A percentile compares a stretch with the other conserved stretches of the same genome.
Conservation (phyloP, 805 yeast genomes). For the Hanseniaspora valbyensis region DNA sequence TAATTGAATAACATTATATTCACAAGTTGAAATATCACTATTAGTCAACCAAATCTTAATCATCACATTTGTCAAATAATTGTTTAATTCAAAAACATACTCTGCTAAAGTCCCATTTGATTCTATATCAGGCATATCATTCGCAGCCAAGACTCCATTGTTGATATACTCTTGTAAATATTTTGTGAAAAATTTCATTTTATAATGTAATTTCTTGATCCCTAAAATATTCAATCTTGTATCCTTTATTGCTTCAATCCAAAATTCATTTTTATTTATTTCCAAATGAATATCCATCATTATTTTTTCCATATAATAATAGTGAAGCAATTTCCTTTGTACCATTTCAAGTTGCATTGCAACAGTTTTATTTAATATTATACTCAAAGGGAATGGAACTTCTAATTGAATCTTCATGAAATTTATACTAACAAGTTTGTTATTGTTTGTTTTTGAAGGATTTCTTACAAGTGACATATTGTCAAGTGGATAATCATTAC, state of each 20-base stretch:
- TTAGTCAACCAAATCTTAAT: constrained; percentile 23
- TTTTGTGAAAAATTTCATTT: constrained; percentile 26
- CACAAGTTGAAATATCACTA: constrained; percentile 22
- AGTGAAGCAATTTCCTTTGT: constrained; percentile 55
- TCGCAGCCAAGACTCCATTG: constrained; percentile 1
- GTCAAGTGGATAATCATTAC: no score
- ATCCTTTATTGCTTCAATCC: constrained; percentile 36
- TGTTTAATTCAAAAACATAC: constrained; percentile 16
- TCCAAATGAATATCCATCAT: constrained; percentile 64
- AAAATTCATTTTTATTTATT: constrained; percentile 49
- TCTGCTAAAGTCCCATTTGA: constrained; percentile 18
- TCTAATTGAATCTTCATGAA: constrained; percentile 44
- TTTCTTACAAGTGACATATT: no score
- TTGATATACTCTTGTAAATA: constrained; percentile 4
- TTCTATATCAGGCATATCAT: constrained; percentile 5
- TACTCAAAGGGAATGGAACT: constrained; percentile 81
- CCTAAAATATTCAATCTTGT: constrained; percentile 34
- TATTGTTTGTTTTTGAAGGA: constrained; percentile 17
- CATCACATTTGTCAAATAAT: constrained; percentile 25
- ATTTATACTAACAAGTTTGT: constrained; percentile 36
- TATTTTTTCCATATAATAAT: constrained; percentile 51
- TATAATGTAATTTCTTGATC: constrained; percentile 43
- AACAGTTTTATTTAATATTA: constrained; percentile 59
- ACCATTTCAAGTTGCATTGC: constrained; percentile 68
- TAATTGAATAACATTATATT: constrained; percentile 26